Conservation (phyloP, 2,329 filamentous ascomycete genomes). For the Lecanoromycetidae sp. region DNA sequence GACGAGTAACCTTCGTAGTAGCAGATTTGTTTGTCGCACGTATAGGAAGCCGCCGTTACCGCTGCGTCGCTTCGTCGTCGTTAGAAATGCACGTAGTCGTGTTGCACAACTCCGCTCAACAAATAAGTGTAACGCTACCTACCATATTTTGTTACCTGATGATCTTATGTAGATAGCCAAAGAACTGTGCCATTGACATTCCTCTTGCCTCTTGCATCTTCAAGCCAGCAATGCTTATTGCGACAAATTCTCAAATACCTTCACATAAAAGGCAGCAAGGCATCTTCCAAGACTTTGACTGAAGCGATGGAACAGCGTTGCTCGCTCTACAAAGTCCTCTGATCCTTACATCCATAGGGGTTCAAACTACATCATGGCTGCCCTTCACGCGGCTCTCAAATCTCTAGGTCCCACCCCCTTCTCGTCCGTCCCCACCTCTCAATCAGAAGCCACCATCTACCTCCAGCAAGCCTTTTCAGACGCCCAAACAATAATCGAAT, state of each 20-base stretch:
- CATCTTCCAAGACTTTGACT: too few relatives aligned
- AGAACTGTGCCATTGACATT: background rate
- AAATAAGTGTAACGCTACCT: background rate
- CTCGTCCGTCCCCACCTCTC: conserved; percentile 35
- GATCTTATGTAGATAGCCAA: background rate
- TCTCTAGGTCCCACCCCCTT: conserved; percentile 46
- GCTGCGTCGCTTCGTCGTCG: background rate
- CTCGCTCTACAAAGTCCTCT: too few relatives aligned
- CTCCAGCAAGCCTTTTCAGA: conserved; percentile 50
- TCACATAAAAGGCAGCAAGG: too few relatives aligned
- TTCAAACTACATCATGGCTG: conserved; percentile 43
- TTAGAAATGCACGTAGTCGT: background rate
- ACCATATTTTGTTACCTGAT: conserved; percentile 2
- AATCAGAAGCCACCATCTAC: conserved; percentile 41
- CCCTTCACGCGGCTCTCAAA: conserved; percentile 48
- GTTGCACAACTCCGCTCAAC: background rate
- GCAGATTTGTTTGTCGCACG: background rate
- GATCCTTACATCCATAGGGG: too few relatives aligned
- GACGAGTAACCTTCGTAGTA: background rate
- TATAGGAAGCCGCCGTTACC: background rate
- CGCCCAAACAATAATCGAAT: conserved; percentile 61
- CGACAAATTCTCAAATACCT: too few relatives aligned
- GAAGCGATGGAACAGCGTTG: too few relatives aligned
- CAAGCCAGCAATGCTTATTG: too few relatives aligned
- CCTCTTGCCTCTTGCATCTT: too few relatives aligned